Percentiles rank a stretch among this genome's conserved stretches.
Evolutionary conservation across 768 basidiomycete genomes (phyloP).

Genomic region (Lactifluus subvellereus): DNA sequence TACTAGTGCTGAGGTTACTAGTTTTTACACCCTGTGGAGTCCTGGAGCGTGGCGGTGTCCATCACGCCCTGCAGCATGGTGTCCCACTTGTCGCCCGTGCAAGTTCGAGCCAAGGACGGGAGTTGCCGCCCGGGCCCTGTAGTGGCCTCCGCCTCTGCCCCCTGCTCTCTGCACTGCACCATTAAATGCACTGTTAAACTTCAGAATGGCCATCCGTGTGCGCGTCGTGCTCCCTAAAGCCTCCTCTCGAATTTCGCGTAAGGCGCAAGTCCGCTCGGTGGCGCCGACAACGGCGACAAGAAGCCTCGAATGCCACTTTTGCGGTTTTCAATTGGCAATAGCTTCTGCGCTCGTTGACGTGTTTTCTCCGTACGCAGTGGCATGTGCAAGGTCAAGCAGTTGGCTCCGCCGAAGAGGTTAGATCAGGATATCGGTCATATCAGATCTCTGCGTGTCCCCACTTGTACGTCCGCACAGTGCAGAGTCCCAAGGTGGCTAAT

Average conservation of each 20-base stretch:
- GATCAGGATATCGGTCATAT: slow-evolving; percentile 3
- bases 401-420: background rate
- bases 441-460: background rate
- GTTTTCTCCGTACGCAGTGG: background rate
- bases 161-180: slow-evolving; percentile 51
- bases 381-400: background rate
- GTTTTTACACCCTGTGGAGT: slow-evolving; percentile 85
- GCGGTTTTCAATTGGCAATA: slow-evolving; percentile 78
- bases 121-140: slow-evolving; percentile 57
- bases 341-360: slow-evolving; percentile 35
- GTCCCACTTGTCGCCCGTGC: slow-evolving; percentile 82
- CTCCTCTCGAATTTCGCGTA: slow-evolving; percentile 61
- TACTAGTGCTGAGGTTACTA: too few relatives aligned
- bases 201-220: slow-evolving; percentile 62
- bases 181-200: slow-evolving; percentile 55
- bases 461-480: too few relatives aligned
- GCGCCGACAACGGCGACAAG: slow-evolving; percentile 64
- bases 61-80: slow-evolving; percentile 86
- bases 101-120: slow-evolving; percentile 75
- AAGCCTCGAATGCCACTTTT: slow-evolving; percentile 78
- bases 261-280: slow-evolving; percentile 61
- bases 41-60: slow-evolving; percentile 80
- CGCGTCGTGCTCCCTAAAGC: too few relatives aligned
- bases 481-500: too few relatives aligned
- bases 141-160: slow-evolving; percentile 53